Percentiles rank a stretch among this genome's conserved stretches.
Conservation (phyloP, 768 basidiomycete species). For the Suillus cothurnatus region DNA sequence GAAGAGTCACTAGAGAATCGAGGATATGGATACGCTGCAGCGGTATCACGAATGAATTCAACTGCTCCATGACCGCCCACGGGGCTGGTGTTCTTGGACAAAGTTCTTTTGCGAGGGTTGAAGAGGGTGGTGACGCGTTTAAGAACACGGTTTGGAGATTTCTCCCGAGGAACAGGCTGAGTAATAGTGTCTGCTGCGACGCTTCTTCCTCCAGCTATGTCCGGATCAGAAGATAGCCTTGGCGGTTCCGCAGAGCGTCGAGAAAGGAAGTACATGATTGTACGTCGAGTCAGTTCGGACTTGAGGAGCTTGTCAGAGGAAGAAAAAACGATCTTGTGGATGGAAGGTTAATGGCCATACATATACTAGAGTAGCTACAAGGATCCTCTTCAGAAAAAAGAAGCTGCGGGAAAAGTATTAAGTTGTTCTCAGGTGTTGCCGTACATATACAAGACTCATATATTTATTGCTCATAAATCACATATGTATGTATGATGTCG, state of each 20-base stretch:
- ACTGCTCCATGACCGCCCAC: conserved; percentile 14
- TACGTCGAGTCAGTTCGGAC: conserved; percentile 1
- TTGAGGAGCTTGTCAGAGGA: background rate
- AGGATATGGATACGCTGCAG: conserved; percentile 23
- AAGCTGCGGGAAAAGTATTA: background rate
- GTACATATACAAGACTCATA: background rate
- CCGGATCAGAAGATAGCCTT: conserved; percentile 9
- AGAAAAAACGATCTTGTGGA: background rate
- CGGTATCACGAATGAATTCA: conserved; percentile 19
- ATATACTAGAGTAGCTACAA: background rate
- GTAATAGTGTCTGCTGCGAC: conserved; percentile 9
- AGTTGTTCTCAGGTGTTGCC: conserved; percentile 1
- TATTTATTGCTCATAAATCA: background rate
- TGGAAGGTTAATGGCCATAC: background rate
- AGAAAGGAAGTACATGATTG: conserved; percentile 31
- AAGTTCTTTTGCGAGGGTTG: conserved; percentile 22
- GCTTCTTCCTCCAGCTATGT: conserved; percentile 5
- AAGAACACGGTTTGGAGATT: conserved; percentile 28
- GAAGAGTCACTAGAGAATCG: conserved; percentile 26
- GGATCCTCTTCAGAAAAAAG: background rate
- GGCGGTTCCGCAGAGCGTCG: conserved; percentile 31
- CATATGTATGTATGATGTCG: background rate
- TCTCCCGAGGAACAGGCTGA: conserved; percentile 20
- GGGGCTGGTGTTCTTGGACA: conserved; percentile 16
- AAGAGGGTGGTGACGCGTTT: conserved; percentile 33